Evolutionary conservation across 345 rosid genomes (phyloP).

Genomic region (Arabidopsis suecica): DNA sequence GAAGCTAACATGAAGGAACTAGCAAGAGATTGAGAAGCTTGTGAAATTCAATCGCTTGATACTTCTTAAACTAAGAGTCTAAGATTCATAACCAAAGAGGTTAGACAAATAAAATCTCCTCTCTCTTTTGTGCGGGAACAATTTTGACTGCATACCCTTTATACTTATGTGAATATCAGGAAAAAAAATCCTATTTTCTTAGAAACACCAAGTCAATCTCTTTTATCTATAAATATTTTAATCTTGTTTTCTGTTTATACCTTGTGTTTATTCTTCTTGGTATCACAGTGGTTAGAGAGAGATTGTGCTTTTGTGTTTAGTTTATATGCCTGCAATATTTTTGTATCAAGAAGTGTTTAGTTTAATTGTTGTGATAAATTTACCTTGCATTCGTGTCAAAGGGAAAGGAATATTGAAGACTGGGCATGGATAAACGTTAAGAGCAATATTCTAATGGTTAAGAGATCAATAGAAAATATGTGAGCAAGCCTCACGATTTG

Average conservation of each 20-base stretch:
- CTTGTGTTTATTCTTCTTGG: conserved; percentile 27
- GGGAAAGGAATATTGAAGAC: conserved; percentile 14
- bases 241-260: conserved; percentile 27
- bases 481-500: conserved; percentile 25
- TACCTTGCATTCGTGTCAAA: neutral
- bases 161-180: conserved; percentile 41
- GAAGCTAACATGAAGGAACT: conserved; percentile 47
- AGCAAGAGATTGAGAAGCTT: conserved; percentile 40
- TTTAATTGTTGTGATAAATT: too few species aligned
- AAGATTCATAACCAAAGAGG: conserved; percentile 50
- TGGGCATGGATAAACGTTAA: conserved; percentile 8
- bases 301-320: conserved; percentile 17
- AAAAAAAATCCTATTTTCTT: neutral
- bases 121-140: conserved; percentile 35
- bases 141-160: conserved; percentile 39
- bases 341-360: conserved; percentile 43
- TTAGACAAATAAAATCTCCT: conserved; percentile 49
- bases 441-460: conserved; percentile 15
- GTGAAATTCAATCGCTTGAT: conserved; percentile 28
- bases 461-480: conserved; percentile 9
- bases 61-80: conserved; percentile 40
- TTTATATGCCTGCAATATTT: conserved; percentile 56
- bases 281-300: neutral
- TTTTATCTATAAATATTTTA: conserved; percentile 34
- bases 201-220: conserved; percentile 28